Evolutionary conservation across 129 eudicot species (phyloP).

Genomic region (Chrysanthemum makinoi): DNA sequence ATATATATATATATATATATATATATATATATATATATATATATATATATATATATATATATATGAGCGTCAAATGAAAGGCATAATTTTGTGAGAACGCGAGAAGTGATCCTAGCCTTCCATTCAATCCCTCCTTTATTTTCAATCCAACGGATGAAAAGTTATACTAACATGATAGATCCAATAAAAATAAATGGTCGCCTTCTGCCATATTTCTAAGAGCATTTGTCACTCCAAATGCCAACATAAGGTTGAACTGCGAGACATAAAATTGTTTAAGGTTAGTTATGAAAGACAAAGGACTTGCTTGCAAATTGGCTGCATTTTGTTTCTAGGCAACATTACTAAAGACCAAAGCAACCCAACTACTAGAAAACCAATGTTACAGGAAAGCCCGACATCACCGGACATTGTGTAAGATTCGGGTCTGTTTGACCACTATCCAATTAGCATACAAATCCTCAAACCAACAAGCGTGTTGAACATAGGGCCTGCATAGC

Average conservation of each 20-base stretch:
- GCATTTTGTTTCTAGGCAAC: slow-evolving; percentile 63
- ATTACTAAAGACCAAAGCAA: slow-evolving; percentile 73
- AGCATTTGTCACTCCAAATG: slow-evolving; percentile 97
- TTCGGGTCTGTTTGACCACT: slow-evolving; percentile 56
- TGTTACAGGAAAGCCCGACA: slow-evolving; percentile 49
- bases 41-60: too few relatives aligned
- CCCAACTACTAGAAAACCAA: slow-evolving; percentile 61
- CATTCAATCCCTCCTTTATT: too few relatives aligned
- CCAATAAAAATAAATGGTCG: slow-evolving; percentile 88
- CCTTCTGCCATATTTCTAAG: slow-evolving; percentile 93
- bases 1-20: too few relatives aligned
- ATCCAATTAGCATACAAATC: slow-evolving; percentile 62
- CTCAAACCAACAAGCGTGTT: slow-evolving; percentile 81
- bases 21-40: too few relatives aligned
- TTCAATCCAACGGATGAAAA: too few relatives aligned
- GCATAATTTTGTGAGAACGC: too few relatives aligned
- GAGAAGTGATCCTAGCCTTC: too few relatives aligned
- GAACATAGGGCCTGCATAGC: slow-evolving; percentile 93
- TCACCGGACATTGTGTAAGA: slow-evolving; percentile 55
- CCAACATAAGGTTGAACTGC: slow-evolving; percentile 99
- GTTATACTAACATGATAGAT: slow-evolving; percentile 89
- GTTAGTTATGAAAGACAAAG: slow-evolving; percentile 27
- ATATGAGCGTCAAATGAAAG: too few relatives aligned
- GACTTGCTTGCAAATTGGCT: slow-evolving; percentile 40
- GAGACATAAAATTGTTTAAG: slow-evolving; percentile 22